Conservation (phyloP, 192 early-diverging fungal species). For the Tieghemiomyces parasiticus region DNA sequence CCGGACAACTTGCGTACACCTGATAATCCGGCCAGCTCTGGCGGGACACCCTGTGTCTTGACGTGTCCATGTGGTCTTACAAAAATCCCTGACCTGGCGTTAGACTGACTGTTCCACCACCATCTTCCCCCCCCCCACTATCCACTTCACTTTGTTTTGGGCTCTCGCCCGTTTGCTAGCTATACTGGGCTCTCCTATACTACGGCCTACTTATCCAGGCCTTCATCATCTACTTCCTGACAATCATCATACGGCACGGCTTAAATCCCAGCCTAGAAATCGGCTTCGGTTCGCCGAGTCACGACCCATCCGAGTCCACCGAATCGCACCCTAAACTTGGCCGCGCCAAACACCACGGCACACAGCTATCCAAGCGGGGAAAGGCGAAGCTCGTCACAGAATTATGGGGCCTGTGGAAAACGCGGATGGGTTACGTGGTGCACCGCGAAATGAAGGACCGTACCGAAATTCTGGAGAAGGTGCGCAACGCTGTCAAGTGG, state of each 20-base stretch:
- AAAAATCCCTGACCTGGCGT: too few species aligned
- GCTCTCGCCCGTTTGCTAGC: not conserved
- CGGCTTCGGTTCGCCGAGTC: not conserved
- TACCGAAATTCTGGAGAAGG: conserved; percentile 8
- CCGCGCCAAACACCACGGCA: too few species aligned
- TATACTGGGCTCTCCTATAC: not conserved
- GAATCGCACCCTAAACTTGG: too few species aligned
- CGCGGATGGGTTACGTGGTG: conserved; percentile 5
- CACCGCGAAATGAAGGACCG: conserved; percentile 9
- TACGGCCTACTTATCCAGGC: not conserved
- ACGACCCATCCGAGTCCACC: too few species aligned
- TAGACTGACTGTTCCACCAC: too few species aligned
- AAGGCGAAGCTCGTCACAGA: not conserved
- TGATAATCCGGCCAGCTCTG: too few species aligned
- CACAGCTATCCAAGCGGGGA: too few species aligned
- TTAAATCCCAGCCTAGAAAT: not conserved
- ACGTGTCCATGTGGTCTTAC: too few species aligned
- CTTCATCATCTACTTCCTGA: not conserved
- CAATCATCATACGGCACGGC: not conserved
- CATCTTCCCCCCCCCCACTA: too few species aligned
- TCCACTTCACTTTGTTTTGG: too few species aligned
- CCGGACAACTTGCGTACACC: too few species aligned
- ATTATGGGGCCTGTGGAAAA: conserved; percentile 2
- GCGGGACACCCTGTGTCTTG: too few species aligned
- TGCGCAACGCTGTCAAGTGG: conserved; percentile 10